Base-by-base conservation (phyloP, 2,329 filamentous ascomycete genomes). In the Pseudogymnoascus sp. region DNA sequence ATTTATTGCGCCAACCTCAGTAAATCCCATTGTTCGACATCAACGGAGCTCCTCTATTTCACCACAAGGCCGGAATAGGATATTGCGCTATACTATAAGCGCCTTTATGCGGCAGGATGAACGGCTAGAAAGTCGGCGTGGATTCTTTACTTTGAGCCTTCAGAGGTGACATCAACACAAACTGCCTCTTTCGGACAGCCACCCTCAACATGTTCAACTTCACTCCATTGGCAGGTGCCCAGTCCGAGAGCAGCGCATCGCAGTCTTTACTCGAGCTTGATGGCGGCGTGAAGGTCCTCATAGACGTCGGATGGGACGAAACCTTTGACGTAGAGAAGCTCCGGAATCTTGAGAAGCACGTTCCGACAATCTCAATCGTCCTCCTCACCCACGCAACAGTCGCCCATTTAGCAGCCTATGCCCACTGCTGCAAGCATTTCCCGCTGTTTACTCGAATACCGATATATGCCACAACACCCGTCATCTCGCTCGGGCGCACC, bases 231-330 rank as follows among this genome's bases (percentile, higher is more conserved):
- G 87, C 96, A 70, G 95, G 95, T 74, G 93, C 95, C 66, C 91
- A 96, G 72, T 93, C 91, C 61, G 85, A 89, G 68, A 95, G 91
- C 57, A 82, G 87, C 64, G 93, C 93, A 47, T 96, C 92, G 67
- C 92, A 97, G 75, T 97, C 95, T n/a, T 85, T 99, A 37, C 81
- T 99, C 59, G 93, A 97, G 79, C 88, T 99, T 63, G 95, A 99
- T 78, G 93, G 93, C 68, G 95, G 93, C 65, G 89, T 99, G 77
- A 97, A 97, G 76, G 86, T 99, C 62, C 83, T 99, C 62, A 86
- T 99, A 39, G 93, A 97, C 73, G 88, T 97, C 51, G 95, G 95
- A 65, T 99, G 95, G 95, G 93, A 97, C 74, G 91, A 96, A 74
- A 84, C 84, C 1, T 97, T 99, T 74, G 89, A 96, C 73, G 84